Evolutionary conservation across 345 rosid genomes (phyloP), one percentile per base, ranked within the genome.

Genomic region (Corchorus capsularis): DNA sequence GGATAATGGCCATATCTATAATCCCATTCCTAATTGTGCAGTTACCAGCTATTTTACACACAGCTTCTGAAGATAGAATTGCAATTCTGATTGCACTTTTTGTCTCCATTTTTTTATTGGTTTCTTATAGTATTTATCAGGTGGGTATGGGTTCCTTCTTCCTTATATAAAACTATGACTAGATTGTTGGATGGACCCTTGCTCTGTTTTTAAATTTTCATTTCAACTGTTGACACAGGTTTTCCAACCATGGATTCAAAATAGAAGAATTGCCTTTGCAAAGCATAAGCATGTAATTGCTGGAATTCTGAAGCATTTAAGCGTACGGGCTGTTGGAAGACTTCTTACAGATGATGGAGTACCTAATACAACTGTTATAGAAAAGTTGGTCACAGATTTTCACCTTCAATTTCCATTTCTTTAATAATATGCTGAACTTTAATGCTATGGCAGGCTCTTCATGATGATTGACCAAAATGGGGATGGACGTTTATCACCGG

Each of bases 181-280:
- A 3, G 62, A 8, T 19, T 19, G 8, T 56, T 8, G 8, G 60
- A 56, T 56, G 27, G 60, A 55, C 59, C 7, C 14, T 20, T 3
- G 62, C 35, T 12, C 32, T 57, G 35, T 22, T 20, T 57, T 1
- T 35, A 57, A 22, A 27, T 0, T 27, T 53, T 7, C 35, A 50
- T 63, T 75, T 52, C 17, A 15, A 50, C 15, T 50, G 10, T 55
- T 50, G 19, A 13, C 63, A 27, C 77, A 88, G 89, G 49, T 88
- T 47, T 83, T 85, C 64, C 90, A 85, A 79, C 92, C 90, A 16
- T 82, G 87, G 87, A 81, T 86, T 15, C 90, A 85, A 73, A 80
- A 41, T 71, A 85, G 92, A 77, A 83, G 81, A 69, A 71, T 88
- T 1, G 86, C 81, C 14, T 82, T 69, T 68, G 74, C 79, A 17